Base-by-base conservation (phyloP, 306 rosid genomes). In the Albizia julibrissin region DNA sequence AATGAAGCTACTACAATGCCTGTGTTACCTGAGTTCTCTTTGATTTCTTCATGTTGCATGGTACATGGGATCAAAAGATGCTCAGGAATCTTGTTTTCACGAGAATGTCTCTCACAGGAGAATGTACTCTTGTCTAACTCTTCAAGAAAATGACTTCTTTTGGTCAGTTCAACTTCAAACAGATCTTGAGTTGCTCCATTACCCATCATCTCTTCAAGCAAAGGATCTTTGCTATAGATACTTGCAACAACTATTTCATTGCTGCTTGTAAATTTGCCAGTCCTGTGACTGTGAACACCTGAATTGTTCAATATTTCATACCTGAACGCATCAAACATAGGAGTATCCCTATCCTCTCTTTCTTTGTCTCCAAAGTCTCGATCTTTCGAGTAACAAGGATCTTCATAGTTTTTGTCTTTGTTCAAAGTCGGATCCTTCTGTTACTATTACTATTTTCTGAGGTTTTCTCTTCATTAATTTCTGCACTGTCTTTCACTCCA, bases 391-490 rank as follows among this genome's bases (percentile, higher is more conserved):
- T 22, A 80, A 52, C 22, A 79, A 11, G 85, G 80, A 39, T 88
- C 93, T 69, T 90, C 97, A 76, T 7, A 3, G 69, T 29, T 54
- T 47, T 84, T 88, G 33, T 22, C 75, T 67, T 68, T 33, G 29
- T 21, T 6, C 59, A 58, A 27, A 69, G 31, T 69, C 66, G 56
- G 10, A 58, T 58, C 71, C 82, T 31, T 40, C 79, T 54, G 52
- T 79, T 65, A 70, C 49, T 52, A 29, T 70, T 50, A 69, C 68
- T 81, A 47, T 12, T 9, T 15, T 56, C 67, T 42, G 79, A 62
- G 76, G 73, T 33, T 68, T 84, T 78, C 65, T 67, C 80, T 67
- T 49, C 3, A 9, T 22, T 73, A 13, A 73, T 69, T 43, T 61
- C 62, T 80, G 70, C 14, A 37, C 19, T 44, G 12, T 47, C 11